These are phyloP conservation scores for Podosphaera fusca DNA, from an alignment of 2,329 filamentous ascomycete species.

Conservation along the genomic window DNA sequence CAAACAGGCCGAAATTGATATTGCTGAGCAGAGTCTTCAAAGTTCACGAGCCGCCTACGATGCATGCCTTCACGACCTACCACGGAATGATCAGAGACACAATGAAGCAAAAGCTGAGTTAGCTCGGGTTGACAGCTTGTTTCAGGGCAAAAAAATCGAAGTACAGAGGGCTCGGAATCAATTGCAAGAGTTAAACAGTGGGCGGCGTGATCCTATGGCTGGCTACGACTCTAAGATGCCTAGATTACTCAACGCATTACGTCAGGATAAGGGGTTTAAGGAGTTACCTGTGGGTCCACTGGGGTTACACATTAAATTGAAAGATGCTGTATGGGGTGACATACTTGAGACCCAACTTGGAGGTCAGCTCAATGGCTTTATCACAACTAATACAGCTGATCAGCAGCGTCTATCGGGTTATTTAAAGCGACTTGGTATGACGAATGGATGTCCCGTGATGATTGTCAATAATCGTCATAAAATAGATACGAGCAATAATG, in stretches of 20 bases:
- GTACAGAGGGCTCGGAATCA: constrained; percentile 26
- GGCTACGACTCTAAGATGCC: constrained; percentile 42
- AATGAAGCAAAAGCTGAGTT: constrained; percentile 16
- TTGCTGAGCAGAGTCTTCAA: constrained; percentile 27
- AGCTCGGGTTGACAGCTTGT: constrained; percentile 16
- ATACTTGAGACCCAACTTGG: constrained; percentile 62
- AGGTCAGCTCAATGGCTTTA: constrained; percentile 47
- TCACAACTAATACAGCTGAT: constrained; percentile 59
- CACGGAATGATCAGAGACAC: constrained; percentile 16
- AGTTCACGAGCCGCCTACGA: constrained; percentile 22
- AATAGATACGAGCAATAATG: constrained; percentile 38
- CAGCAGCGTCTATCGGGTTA: constrained; percentile 33
- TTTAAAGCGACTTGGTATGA: constrained; percentile 24
- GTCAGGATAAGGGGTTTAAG: constrained; percentile 43
- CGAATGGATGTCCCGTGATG: constrained; percentile 29
- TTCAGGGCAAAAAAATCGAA: constrained; percentile 27
- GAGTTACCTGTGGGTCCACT: constrained; percentile 63
- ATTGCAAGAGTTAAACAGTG: constrained; percentile 28
- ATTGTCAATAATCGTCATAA: constrained; percentile 31
- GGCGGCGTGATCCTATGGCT: constrained; percentile 34
- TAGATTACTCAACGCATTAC: constrained; percentile 42
- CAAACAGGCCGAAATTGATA: constrained; percentile 34
- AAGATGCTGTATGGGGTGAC: constrained; percentile 60
- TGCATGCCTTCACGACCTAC: constrained; percentile 19
- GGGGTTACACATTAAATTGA: constrained; percentile 52